These are phyloP conservation scores for Santalum album DNA, from an alignment of 164 flowering plant genomes.

Conservation along the genomic window DNA sequence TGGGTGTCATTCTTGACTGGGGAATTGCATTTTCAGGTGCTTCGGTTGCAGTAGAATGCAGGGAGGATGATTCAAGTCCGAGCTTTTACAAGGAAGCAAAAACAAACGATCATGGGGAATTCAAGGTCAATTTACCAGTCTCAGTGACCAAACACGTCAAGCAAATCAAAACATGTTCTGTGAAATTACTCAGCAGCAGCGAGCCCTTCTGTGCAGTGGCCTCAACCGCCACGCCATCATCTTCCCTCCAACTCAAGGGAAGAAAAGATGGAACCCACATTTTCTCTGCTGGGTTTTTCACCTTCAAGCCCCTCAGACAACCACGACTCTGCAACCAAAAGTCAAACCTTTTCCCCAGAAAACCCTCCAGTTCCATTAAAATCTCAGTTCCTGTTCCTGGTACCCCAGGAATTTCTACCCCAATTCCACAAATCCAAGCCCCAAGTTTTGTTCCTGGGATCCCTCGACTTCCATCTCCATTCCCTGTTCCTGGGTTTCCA, in stretches of 20 bases:
- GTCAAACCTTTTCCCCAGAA: slow-evolving; percentile 17
- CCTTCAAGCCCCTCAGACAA: slow-evolving; percentile 56
- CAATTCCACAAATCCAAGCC: no score
- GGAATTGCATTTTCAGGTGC: slow-evolving; percentile 29
- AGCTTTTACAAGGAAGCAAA: slow-evolving; percentile 43
- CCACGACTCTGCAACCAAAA: slow-evolving; percentile 53
- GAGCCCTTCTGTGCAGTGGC: slow-evolving; percentile 69
- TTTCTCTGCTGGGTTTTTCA: slow-evolving; percentile 58
- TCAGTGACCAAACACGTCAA: slow-evolving; percentile 49
- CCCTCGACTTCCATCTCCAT: no score
- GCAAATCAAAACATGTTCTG: slow-evolving; percentile 57
- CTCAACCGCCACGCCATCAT: slow-evolving; percentile 50
- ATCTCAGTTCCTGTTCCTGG: slow-evolving; percentile 1
- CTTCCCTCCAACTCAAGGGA: slow-evolving; percentile 50
- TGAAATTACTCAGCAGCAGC: slow-evolving; percentile 54
- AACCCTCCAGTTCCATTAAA: slow-evolving; percentile 3
- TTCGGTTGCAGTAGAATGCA: slow-evolving; percentile 48
- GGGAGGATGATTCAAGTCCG: slow-evolving; percentile 17
- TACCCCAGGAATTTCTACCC: not conserved
- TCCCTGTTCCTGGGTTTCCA: no score
- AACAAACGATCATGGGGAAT: slow-evolving; percentile 58
- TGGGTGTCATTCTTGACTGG: no score
- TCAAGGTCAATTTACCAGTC: slow-evolving; percentile 52
- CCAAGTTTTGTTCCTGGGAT: no score
- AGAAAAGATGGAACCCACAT: slow-evolving; percentile 45